phyloP scores from a whole-genome alignment of 495 filamentous ascomycete genomes.

The Sporormia fimetaria region DNA sequence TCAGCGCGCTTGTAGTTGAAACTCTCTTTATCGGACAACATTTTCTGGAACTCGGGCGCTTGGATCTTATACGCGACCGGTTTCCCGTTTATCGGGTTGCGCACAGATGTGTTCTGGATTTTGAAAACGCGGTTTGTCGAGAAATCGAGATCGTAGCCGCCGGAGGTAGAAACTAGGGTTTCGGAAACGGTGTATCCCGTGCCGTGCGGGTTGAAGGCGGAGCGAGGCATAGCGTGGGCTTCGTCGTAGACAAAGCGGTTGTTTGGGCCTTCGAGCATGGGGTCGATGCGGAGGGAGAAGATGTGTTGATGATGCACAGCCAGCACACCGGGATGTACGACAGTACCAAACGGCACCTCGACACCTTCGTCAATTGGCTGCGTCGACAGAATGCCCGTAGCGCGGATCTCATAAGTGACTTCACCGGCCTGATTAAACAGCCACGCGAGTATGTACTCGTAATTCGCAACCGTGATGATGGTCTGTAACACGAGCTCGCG shows the following conservation, averaged over 20 bases:
- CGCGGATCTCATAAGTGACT: not conserved
- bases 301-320: not conserved
- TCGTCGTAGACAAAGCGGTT: constrained; percentile 65
- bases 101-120: constrained; percentile 56
- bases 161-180: constrained; percentile 48
- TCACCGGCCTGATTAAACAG: not conserved
- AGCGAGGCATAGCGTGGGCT: constrained; percentile 59
- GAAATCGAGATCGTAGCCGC: constrained; percentile 52
- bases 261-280: constrained; percentile 61
- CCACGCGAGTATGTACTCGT: constrained; percentile 21
- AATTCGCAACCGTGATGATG: constrained; percentile 53
- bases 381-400: not conserved
- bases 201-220: constrained; percentile 67
- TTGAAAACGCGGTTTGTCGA: constrained; percentile 62
- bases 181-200: constrained; percentile 60
- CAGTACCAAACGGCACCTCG: not conserved
- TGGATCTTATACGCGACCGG: constrained; percentile 71
- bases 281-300: constrained; percentile 58
- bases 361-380: not conserved
- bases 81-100: constrained; percentile 57
- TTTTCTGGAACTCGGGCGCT: constrained; percentile 63
- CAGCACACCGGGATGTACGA: not conserved
- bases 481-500: constrained; percentile 60
- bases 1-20: constrained; percentile 66
- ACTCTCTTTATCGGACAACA: constrained; percentile 57